phyloP scores from a whole-genome alignment of 495 filamentous ascomycete species.

The Hapsidospora chrysogenum region DNA sequence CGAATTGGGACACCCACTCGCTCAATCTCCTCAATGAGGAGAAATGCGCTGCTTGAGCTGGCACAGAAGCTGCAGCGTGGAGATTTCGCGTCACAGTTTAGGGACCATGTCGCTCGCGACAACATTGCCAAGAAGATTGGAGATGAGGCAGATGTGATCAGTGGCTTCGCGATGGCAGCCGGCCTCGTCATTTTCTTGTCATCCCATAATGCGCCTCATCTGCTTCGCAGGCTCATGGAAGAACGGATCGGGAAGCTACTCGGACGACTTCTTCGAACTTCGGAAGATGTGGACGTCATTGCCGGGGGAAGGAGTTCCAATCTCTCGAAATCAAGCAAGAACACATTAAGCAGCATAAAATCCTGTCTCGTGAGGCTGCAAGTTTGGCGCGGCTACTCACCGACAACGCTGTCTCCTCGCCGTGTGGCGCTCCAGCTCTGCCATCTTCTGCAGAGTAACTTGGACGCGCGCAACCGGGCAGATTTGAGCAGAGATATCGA shows the following conservation, averaged over 20 bases:
- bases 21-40: constrained; percentile 28
- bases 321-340: constrained; percentile 45
- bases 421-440: constrained; percentile 46
- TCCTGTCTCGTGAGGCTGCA: constrained; percentile 31
- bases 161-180: constrained; percentile 39
- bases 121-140: constrained; percentile 41
- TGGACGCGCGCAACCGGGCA: not conserved
- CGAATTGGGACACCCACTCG: constrained; percentile 47
- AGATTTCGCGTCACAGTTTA: constrained; percentile 49
- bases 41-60: constrained; percentile 45
- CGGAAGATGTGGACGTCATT: constrained; percentile 33
- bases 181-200: constrained; percentile 38
- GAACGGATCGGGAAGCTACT: constrained; percentile 34
- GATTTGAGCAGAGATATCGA: not conserved
- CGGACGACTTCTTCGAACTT: constrained; percentile 29
- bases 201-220: constrained; percentile 28
- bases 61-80: constrained; percentile 55
- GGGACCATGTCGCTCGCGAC: constrained; percentile 55
- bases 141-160: constrained; percentile 36
- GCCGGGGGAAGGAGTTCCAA: constrained; percentile 50
- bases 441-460: constrained; percentile 35
- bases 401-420: constrained; percentile 39
- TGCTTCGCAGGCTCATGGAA: constrained; percentile 30
- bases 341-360: constrained; percentile 33
- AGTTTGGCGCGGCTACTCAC: constrained; percentile 38